A percentile compares a stretch with the other conserved stretches of the same genome.
phyloP scores from a whole-genome alignment of 2,329 filamentous ascomycete species.

The Fusarium liriodendri region DNA sequence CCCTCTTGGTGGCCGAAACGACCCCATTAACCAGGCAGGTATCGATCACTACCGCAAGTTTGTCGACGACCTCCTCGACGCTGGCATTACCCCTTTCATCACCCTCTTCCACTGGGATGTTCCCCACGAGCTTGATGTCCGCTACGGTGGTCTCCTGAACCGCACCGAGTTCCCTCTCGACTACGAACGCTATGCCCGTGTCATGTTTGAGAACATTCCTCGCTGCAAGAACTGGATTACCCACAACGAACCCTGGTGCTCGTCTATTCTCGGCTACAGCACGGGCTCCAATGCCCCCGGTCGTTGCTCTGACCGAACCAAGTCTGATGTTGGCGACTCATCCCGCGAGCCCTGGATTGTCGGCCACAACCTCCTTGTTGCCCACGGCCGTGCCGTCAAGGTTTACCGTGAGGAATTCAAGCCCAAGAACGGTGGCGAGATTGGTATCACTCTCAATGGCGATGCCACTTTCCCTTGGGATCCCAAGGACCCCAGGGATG shows the following conservation, averaged over 20 bases:
- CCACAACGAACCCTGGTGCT: slow-evolving; percentile 92
- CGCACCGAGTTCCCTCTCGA: slow-evolving; percentile 85
- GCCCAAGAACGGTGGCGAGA: slow-evolving; percentile 75
- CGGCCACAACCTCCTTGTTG: slow-evolving; percentile 82
- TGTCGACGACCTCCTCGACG: slow-evolving; percentile 80
- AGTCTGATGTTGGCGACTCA: slow-evolving; percentile 78
- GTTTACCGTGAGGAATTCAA: slow-evolving; percentile 87
- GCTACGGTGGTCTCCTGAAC: slow-evolving; percentile 85
- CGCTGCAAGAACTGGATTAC: slow-evolving; percentile 91
- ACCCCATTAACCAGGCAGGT: slow-evolving; percentile 83
- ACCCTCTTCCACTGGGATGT: slow-evolving; percentile 93
- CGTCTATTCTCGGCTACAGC: slow-evolving; percentile 82
- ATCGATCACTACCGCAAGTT: slow-evolving; percentile 83
- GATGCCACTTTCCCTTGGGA: slow-evolving; percentile 89
- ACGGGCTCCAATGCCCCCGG: slow-evolving; percentile 84
- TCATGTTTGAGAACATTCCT: slow-evolving; percentile 79
- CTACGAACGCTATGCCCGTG: slow-evolving; percentile 81
- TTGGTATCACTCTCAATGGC: slow-evolving; percentile 89
- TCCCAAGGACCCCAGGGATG: slow-evolving; percentile 76
- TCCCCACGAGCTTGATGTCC: slow-evolving; percentile 80
- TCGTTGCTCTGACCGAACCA: slow-evolving; percentile 79
- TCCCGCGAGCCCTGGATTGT: slow-evolving; percentile 84
- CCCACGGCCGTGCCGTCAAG: slow-evolving; percentile 84
- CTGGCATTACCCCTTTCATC: slow-evolving; percentile 82
- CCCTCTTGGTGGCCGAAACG: slow-evolving; percentile 83